Base-by-base conservation (phyloP, 108 stramenopile genomes). In the Discostella stelligeroides region DNA sequence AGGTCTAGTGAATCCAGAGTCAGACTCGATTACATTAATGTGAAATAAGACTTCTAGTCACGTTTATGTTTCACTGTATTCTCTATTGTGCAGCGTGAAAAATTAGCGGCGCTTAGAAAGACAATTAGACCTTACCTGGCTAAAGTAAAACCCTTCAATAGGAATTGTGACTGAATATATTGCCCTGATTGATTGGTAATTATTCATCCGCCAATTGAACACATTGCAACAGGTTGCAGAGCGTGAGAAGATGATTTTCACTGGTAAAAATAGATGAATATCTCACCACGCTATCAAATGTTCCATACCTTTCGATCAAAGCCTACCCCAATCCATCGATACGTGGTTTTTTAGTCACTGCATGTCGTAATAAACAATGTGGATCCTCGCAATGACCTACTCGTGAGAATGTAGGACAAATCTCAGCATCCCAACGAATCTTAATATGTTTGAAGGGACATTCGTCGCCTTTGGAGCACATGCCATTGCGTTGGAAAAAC, bases 401-500 rank as follows among this genome's bases (percentile, higher is more conserved):
- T 23, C 47, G 66, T 18, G 67, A 64, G 84, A 91, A 91, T 21
- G 48, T 72, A 20, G 90, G 87, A 82, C 90, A 91, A 46, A 75
- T 70, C 21, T 75, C 73, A 27, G 86, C 86, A 55, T 67, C 76
- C 45, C 67, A 66, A 37, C 82, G 82, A 13, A 88, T 69, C 66
- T 92, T 92, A 46, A 92, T 84, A 66, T 92, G 91, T 24, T 85
- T 84, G 68, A 89, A 92, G 25, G 63, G 60, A 68, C 91, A 92
- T 39, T 76, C 71, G 27, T 82, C 84, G n/a, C 84, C 88, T 66
- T 81, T 86, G 23, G 82, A 66, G 68, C 91, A 92, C 77, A 86
- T 83, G 7, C 91, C 91, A 55, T 90, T 76, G 10, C 84, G 79
- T 42, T 88, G 87, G 57, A 92, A 92, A 72, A 85, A 92, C 15